Evolutionary conservation across 768 basidiomycete genomes (phyloP), one percentile per base, ranked within the genome.

Genomic region (Boletales sp.): DNA sequence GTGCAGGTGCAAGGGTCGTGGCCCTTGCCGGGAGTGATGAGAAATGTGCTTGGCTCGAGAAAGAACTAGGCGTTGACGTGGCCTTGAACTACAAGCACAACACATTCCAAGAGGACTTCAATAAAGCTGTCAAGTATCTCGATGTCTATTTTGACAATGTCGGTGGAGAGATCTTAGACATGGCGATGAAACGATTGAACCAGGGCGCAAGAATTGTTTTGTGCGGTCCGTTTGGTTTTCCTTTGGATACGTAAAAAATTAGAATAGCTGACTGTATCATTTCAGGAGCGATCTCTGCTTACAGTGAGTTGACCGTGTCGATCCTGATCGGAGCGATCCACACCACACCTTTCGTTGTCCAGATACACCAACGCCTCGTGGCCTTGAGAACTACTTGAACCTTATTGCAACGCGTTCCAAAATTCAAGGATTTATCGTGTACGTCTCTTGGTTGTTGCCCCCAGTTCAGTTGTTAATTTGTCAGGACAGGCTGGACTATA

Each of bases 131-230:
- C 41, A 88, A 88, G 3, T 88, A 83, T 57, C 57, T 92, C n/a
- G 89, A 94, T 57, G 86, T 87, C 1, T 91, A 74, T 66, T 93
- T 93, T 58, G 90, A 92, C 64, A 90, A 90, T 52, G 87, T 90
- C 45, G 84, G 82, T 21, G 83, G 83, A 65, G 87, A 90, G 30
- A 88, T 92, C 35, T 73, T 97, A 48, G 86, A 95, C 64, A 74
- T 93, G 58, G 78, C 81, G 40, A 69, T 96, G 50, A 79, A 80
- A 21, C 74, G 87, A 44, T 64, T 98, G 60, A 91, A 92, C 37
- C 77, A 82, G 64, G 72, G 81, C 38, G 94, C 92, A 5, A 74
- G 94, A 47, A 79, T 96, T 49, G 81, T 81, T 13, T 66, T 93
- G 17, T 95, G 93, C 57, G 94, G 93, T 87, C 51, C 40, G 82